Base-by-base conservation (phyloP, 2,329 filamentous ascomycete genomes). In the Fusarium mundagurra region DNA sequence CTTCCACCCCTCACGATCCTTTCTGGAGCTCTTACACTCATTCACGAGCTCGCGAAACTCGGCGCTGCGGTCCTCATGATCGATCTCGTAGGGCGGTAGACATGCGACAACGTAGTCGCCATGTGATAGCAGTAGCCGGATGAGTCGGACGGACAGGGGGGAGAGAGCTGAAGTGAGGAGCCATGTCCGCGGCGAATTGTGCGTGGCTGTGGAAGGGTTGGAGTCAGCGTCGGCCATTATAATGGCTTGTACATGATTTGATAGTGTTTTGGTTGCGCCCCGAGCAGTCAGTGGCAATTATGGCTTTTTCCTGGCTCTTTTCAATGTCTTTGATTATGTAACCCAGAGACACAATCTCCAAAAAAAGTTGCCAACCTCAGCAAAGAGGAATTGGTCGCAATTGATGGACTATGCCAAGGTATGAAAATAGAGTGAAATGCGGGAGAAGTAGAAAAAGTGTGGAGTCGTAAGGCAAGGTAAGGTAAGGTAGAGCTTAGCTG, bases 21-120 rank as follows among this genome's bases (percentile, higher is more conserved):
- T 92, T 65, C 88, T 84, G 48, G 79, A 83, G 78, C 88, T 90
- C 81, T 90, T 91, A 78, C 90, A 92, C 81, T 92, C 90, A 71
- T 92, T 90, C 64, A 97, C 88, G 73, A 98, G 93, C 72, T 91
- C 90, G 64, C 93, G 91, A 82, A 97, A 97, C 82, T 95, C 94
- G 77, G 91, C 88, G 81, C 92, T 93, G 73, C 94, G 91, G 53
- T 89, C 88, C 44, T 92, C 92, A 81, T 95, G 89, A 78, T 95
- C 93, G 73, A 95, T 92, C 82, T 96, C 94, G 58, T 89, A 86
- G 7, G 94, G 92, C 54, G 93, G 91, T 39, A 98, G 88, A 61
- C 95, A 96, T 10, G 94, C 93, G 54, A 96, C 92, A 53, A 97
- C 93, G 81, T 93, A 95, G 83, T 98, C 96, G 55, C 96, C 96